These are phyloP conservation scores for Triticum turgidum DNA, from an alignment of 176 grass and related monocot species.

Conservation along the genomic window DNA sequence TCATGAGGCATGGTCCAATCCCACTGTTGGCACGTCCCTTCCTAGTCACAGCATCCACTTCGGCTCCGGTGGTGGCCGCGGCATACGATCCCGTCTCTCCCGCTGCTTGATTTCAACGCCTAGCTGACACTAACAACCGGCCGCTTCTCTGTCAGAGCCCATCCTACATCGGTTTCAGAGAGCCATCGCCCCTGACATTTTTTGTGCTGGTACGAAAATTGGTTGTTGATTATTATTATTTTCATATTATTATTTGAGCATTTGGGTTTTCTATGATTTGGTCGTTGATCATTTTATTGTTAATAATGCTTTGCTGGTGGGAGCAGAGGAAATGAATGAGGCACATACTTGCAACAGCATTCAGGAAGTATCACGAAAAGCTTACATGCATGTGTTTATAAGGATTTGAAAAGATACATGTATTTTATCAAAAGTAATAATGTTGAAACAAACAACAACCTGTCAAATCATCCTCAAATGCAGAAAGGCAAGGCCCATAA, in stretches of 20 bases:
- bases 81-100: background rate
- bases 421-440: background rate
- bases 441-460: background rate
- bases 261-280: background rate
- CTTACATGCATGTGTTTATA: background rate
- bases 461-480: background rate
- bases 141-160: background rate
- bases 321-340: background rate
- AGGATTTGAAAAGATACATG: background rate
- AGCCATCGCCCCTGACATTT: background rate
- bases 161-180: background rate
- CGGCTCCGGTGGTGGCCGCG: background rate
- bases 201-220: background rate
- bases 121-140: conserved; percentile 28
- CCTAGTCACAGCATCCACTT: conserved; percentile 20
- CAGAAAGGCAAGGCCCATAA: background rate
- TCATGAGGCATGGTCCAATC: conserved; percentile 12
- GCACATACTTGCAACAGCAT: background rate
- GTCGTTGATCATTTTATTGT: background rate
- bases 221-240: background rate
- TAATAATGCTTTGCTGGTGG: background rate
- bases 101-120: conserved; percentile 9
- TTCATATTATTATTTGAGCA: too few relatives aligned
- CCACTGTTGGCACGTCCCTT: conserved; percentile 33
- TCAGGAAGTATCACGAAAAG: too few relatives aligned